phyloP scores from a whole-genome alignment of 371 early-diverging fungal species.

The Polyrhizophydium stewartii region DNA sequence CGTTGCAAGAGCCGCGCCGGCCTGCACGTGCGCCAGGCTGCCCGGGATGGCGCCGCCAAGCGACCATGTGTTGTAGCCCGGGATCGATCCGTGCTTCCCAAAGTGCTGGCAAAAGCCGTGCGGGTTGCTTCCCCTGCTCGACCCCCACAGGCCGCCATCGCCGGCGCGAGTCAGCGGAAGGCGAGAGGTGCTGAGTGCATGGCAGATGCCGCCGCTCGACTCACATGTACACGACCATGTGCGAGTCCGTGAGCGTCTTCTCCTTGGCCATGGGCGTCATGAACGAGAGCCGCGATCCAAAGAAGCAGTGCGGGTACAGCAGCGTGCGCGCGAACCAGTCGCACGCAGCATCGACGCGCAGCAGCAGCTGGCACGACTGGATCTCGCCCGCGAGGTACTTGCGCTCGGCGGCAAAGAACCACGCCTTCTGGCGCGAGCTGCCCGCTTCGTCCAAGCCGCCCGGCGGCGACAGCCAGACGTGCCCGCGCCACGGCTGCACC shows the following conservation, averaged over 20 bases:
- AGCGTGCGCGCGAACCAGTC: conserved; percentile 19
- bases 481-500: conserved; percentile 24
- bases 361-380: conserved; percentile 15
- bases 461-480: conserved; percentile 35
- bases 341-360: conserved; percentile 21
- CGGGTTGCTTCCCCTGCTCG: conserved; percentile 22
- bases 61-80: conserved; percentile 36
- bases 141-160: not conserved
- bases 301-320: conserved; percentile 31
- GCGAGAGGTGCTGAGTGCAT: not conserved
- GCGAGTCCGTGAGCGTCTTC: conserved; percentile 21
- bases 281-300: conserved; percentile 20
- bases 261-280: conserved; percentile 27
- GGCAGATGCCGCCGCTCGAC: not conserved
- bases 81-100: conserved; percentile 23
- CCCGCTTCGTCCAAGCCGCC: conserved; percentile 13
- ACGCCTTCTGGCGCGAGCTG: conserved; percentile 7
- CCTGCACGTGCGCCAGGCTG: too few relatives aligned
- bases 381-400: conserved; percentile 18
- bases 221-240: conserved; percentile 34
- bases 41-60: too few relatives aligned
- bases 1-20: not conserved
- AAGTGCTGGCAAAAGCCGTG: conserved; percentile 24
- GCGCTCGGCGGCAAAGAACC: conserved; percentile 21
- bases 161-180: too few relatives aligned